Evolutionary conservation across 768 basidiomycete genomes (phyloP).

Genomic region (Ramaria sp.): DNA sequence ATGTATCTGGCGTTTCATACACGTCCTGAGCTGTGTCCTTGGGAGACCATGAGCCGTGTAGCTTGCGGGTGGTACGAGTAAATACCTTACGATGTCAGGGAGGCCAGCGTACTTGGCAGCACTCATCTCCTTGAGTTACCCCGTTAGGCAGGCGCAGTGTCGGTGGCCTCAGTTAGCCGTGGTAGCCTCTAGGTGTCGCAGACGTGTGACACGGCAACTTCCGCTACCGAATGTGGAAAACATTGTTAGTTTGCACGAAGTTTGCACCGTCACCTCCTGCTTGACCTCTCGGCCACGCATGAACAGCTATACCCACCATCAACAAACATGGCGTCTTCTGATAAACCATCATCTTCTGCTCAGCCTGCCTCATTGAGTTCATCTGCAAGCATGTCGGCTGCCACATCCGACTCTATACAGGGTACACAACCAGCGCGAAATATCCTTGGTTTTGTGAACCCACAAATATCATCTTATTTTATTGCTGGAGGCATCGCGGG

Average conservation of each 20-base stretch:
- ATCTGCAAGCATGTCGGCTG: neutral
- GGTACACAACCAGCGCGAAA: neutral
- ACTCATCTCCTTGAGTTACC: constrained; percentile 32
- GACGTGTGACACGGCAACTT: neutral
- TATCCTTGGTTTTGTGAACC: constrained; percentile 10
- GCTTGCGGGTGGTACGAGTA: constrained; percentile 7
- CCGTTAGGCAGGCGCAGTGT: neutral
- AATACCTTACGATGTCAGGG: constrained; percentile 67
- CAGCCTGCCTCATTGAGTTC: neutral
- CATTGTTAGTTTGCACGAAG: neutral
- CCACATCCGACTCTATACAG: neutral
- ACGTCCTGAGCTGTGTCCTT: constrained; percentile 89
- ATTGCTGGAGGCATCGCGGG: constrained; percentile 46
- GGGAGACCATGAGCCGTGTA: neutral
- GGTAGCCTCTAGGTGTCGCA: too few relatives aligned
- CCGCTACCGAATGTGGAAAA: neutral
- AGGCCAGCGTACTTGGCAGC: constrained; percentile 76
- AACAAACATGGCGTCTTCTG: neutral
- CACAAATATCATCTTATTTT: constrained; percentile 37
- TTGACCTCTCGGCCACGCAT: neutral
- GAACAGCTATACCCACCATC: neutral
- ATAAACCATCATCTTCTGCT: neutral
- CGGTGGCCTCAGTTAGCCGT: constrained; percentile 2
- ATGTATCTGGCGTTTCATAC: constrained; percentile 82
- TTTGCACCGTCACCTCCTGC: neutral